A percentile compares a stretch with the other conserved stretches of the same genome.
Conservation (phyloP, 495 filamentous ascomycete genomes). For the Pyrenopolyporus hunteri region DNA sequence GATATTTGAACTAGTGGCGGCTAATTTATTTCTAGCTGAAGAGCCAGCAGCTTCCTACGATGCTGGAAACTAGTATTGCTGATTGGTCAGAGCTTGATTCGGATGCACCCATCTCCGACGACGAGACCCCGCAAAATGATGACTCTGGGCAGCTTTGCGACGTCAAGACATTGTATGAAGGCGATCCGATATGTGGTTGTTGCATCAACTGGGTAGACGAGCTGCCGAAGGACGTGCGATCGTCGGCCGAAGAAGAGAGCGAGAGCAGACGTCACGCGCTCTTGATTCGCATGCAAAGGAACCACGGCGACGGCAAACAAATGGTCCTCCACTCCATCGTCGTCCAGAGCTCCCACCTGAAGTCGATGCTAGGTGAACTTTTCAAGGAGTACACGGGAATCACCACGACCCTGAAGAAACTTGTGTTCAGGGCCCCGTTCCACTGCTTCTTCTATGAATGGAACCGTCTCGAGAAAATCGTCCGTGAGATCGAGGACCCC, state of each 20-base stretch:
- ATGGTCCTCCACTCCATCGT: constrained; percentile 52
- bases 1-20: not conserved
- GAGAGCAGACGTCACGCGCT: constrained; percentile 23
- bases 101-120: constrained; percentile 11
- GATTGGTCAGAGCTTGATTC: constrained; percentile 11
- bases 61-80: constrained; percentile 1
- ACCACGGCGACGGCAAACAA: constrained; percentile 14
- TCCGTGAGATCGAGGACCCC: constrained; percentile 53
- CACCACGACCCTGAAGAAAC: constrained; percentile 61
- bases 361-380: constrained; percentile 60
- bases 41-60: not conserved
- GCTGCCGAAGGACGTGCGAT: constrained; percentile 27
- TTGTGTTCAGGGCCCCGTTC: constrained; percentile 67
- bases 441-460: constrained; percentile 72
- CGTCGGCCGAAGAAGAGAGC: constrained; percentile 16
- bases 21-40: not conserved
- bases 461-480: constrained; percentile 58
- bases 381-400: constrained; percentile 69
- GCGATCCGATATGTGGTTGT: constrained; percentile 37
- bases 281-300: constrained; percentile 16
- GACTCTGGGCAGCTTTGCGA: constrained; percentile 12
- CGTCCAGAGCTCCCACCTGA: constrained; percentile 68
- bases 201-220: constrained; percentile 45
- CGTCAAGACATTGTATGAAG: constrained; percentile 41
- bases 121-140: not conserved